phyloP scores from a whole-genome alignment of 345 rosid species.

The Linum tenue region DNA sequence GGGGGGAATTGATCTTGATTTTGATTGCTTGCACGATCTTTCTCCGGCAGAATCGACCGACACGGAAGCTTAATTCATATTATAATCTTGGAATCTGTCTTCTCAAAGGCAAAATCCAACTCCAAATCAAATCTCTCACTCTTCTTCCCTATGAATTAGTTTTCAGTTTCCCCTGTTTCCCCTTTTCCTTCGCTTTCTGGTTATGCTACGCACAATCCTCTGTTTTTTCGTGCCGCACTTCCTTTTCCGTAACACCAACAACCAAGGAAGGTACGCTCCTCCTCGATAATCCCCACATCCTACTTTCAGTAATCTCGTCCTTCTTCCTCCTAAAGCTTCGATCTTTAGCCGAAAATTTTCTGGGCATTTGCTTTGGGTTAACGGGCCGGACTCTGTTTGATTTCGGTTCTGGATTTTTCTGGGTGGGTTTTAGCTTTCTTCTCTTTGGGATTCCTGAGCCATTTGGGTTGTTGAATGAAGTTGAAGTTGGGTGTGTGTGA shows the following conservation, averaged over 20 bases:
- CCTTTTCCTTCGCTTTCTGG: background rate
- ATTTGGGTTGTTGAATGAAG: background rate
- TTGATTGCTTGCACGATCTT: background rate
- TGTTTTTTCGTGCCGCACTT: background rate
- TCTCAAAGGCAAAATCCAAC: too few species aligned
- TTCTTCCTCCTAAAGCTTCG: background rate
- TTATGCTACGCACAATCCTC: background rate
- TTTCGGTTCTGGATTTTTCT: background rate
- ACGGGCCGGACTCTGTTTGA: background rate
- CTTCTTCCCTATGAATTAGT: background rate
- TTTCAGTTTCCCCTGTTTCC: background rate
- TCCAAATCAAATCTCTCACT: background rate
- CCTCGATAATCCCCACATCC: background rate
- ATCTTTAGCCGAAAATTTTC: background rate
- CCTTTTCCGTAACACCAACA: background rate
- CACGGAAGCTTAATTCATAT: background rate
- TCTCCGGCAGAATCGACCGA: background rate
- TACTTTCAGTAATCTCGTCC: background rate
- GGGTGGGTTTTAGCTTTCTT: background rate
- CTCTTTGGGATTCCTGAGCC: background rate
- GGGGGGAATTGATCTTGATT: background rate
- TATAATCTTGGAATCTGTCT: background rate
- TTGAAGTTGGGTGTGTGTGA: background rate
- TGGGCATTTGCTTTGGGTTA: background rate
- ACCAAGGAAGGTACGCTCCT: background rate